Conservation (phyloP, 2,329 filamentous ascomycete genomes). For the Lojkania enalia region DNA sequence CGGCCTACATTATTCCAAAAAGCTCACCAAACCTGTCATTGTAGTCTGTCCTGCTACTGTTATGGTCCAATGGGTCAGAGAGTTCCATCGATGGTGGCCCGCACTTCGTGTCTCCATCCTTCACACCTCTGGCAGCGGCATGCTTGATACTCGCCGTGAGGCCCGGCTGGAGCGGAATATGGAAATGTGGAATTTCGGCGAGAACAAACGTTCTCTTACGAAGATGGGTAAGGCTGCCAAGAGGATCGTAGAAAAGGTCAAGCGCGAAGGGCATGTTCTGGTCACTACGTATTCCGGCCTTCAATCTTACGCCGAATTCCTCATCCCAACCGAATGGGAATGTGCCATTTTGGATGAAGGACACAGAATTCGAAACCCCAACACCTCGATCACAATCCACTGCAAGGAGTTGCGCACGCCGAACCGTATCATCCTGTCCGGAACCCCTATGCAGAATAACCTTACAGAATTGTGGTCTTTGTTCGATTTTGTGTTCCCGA, state of each 20-base stretch:
- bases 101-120: constrained; percentile 93
- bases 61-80: constrained; percentile 96
- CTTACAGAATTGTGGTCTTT: constrained; percentile 93
- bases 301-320: constrained; percentile 83
- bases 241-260: constrained; percentile 79
- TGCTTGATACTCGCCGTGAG: constrained; percentile 75
- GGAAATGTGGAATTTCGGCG: constrained; percentile 54
- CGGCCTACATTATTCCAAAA: constrained; percentile 87
- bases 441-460: constrained; percentile 98
- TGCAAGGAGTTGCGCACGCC: constrained; percentile 92
- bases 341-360: constrained; percentile 96
- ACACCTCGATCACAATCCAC: constrained; percentile 89
- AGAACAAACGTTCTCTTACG: constrained; percentile 45
- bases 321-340: constrained; percentile 85
- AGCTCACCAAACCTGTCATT: constrained; percentile 80
- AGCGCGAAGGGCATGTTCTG: constrained; percentile 84
- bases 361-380: constrained; percentile 96
- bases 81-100: constrained; percentile 99
- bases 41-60: constrained; percentile 93
- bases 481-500: constrained; percentile 96
- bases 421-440: constrained; percentile 90
- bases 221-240: constrained; percentile 71
- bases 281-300: constrained; percentile 95
- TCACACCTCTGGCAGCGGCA: constrained; percentile 93
- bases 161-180: constrained; percentile 64